phyloP scores from a whole-genome alignment of 768 basidiomycete genomes.

The Tulasnella sp. region DNA sequence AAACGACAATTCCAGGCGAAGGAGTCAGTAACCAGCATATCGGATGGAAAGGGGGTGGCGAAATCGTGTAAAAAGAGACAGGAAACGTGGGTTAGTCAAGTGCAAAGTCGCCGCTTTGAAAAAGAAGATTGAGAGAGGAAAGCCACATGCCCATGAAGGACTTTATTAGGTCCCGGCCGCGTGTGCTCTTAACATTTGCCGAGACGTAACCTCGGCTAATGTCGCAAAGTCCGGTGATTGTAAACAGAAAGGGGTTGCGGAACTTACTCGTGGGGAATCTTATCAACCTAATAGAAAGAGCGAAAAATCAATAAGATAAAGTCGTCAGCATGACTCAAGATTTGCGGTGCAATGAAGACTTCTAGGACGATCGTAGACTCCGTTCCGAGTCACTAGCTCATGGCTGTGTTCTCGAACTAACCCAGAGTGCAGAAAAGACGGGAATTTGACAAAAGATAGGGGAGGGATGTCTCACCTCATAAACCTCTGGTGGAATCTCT shows the following conservation, averaged over 20 bases:
- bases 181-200: background rate
- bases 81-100: background rate
- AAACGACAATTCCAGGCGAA: background rate
- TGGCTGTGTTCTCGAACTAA: background rate
- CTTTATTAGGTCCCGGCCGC: background rate
- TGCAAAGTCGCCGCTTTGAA: background rate
- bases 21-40: background rate
- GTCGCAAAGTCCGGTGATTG: background rate
- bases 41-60: background rate
- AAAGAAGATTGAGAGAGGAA: background rate
- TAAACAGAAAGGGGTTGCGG: background rate
- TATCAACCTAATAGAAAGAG: slow-evolving; percentile 33
- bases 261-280: slow-evolving; percentile 49
- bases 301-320: background rate
- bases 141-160: background rate
- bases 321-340: slow-evolving; percentile 10
- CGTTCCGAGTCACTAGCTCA: background rate
- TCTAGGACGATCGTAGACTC: no score
- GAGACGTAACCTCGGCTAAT: background rate
- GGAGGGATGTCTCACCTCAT: slow-evolving; percentile 24
- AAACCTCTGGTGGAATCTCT: slow-evolving; percentile 42
- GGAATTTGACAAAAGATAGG: background rate
- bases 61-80: background rate
- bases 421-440: background rate
- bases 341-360: no score